Evolutionary conservation across 371 early-diverging fungal species (phyloP), one percentile per base, ranked within the genome.

Genomic region (Mortierella sp.): DNA sequence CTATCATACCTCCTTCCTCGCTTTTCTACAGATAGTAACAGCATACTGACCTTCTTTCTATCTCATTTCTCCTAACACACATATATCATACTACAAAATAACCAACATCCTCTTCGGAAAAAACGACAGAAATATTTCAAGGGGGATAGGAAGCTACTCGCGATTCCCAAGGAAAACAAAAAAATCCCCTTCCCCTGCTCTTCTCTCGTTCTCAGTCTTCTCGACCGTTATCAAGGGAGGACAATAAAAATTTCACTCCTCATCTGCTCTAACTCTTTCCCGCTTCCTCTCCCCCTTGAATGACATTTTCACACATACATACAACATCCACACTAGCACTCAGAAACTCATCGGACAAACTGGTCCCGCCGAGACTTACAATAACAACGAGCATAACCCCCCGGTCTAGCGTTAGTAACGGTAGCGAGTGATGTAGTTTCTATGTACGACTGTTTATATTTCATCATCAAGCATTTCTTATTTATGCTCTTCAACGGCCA

Each of bases 201-300:
- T 8, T 34, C 14, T 1, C 65, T 3, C 63, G 16, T 31, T 1
- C 57, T n/a, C 10, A 1, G 1, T 57, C 54, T 34, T 24, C 42
- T 65, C 38, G 38, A 65, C 68, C 68, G 68, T 65, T 42, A n/a
- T n/a, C n/a, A 34, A 60, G 4, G 57, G 57, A 57, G 55, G n/a
- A 24, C 26, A 55, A 65, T 34, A 65, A 38, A 65, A 65, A 34
- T 63, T 34, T 63, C 38, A 34, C 34, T 34, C 34, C 34, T 11
- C 60, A 60, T 16, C 63, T 2, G 52, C 54, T 16, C 3, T 24
- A 16, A 7, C 21, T 54, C 24, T 1, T 24, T 54, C 38, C 24
- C 3, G 19, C 4, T 38, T 65, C 7, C 42, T 19, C 14, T 28
- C 58, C 58, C 3, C 16, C 16, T 50, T 50, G 5, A 13, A 14